Evolutionary conservation across 164 flowering plant genomes (phyloP), one percentile per base, ranked within the genome.

Genomic region (Aristolochia californica): DNA sequence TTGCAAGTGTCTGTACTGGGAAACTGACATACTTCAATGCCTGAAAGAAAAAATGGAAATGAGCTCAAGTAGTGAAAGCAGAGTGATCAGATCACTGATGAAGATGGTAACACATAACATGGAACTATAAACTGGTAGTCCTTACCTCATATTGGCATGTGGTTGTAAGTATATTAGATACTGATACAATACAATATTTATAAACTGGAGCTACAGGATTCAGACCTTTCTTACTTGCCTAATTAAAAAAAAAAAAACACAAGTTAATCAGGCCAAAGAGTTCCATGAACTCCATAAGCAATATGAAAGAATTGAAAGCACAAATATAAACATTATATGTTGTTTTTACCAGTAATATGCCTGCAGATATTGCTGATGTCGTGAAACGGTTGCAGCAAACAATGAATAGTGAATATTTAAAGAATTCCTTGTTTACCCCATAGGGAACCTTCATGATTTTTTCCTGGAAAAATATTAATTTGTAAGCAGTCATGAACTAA

Each of bases 1-100:
- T 93, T 21, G 97, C 97, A 61, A 93, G 87, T 10, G 99, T 93
- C 72, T 93, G 99, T 72, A 94, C 91, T 26, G 99, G 97, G 72
- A 94, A 94, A 62, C 99, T 94, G 57, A 94, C 99, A 74, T 94
- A 93, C 67, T 93, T 93, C 58, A 93, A 93, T 49, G 97, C 99
- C 99, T 93, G 86, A 28, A 78, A 53, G 30, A 73, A 70, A 28
- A 20, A 62, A 13, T 23, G 45, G 17, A 56, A 16, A 43, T n/a
- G 26, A 20, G 18, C 18, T 24, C 22, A 47, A 45, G 53, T 45
- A 48, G 45, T 22, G n/a, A 9, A 55, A 21, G 14, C 53, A 14
- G 7, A 27, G 55, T 24, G 13, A 16, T 15, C 45, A 48, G 40
- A 4, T 16, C 40, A 16, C 4, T 12, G 43, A 25, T 24, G 26